Evolutionary conservation across 2,329 filamentous ascomycete species (phyloP).

Genomic region (Knufia fluminis): DNA sequence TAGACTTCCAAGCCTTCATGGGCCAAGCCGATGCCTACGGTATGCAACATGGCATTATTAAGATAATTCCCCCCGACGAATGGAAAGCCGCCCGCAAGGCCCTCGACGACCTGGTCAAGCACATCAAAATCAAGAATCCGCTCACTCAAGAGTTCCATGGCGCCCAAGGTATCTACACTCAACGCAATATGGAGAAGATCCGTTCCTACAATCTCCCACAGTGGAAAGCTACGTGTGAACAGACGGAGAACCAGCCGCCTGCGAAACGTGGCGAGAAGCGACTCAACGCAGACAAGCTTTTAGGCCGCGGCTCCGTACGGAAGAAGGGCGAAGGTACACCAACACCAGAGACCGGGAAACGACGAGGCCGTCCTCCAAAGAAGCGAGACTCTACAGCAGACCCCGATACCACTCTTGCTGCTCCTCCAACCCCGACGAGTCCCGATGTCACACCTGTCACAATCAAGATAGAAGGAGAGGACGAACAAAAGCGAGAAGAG

Average conservation of each 20-base stretch:
- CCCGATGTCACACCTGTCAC: constrained; percentile 34
- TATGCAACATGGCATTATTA: constrained; percentile 95
- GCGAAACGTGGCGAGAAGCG: constrained; percentile 63
- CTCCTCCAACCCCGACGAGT: constrained; percentile 47
- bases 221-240: constrained; percentile 87
- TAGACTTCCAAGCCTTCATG: constrained; percentile 79
- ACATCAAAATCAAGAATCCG: constrained; percentile 86
- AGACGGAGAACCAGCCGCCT: constrained; percentile 91
- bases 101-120: constrained; percentile 79
- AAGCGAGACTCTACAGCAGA: constrained; percentile 33
- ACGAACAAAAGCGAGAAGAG: constrained; percentile 23
- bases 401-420: constrained; percentile 32
- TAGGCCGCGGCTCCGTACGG: constrained; percentile 27
- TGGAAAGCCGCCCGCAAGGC: constrained; percentile 48
- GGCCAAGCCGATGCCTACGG: constrained; percentile 84
- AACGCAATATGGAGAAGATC: constrained; percentile 94
- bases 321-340: constrained; percentile 31
- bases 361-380: constrained; percentile 37
- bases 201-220: constrained; percentile 93
- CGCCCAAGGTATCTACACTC: constrained; percentile 86
- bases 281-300: constrained; percentile 22
- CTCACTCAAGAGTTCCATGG: constrained; percentile 99
- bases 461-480: constrained; percentile 26
- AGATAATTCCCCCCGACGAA: constrained; percentile 86
- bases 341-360: constrained; percentile 30